These are phyloP conservation scores for Limonium bicolor DNA, from an alignment of 148 eudicot genomes.

Conservation along the genomic window DNA sequence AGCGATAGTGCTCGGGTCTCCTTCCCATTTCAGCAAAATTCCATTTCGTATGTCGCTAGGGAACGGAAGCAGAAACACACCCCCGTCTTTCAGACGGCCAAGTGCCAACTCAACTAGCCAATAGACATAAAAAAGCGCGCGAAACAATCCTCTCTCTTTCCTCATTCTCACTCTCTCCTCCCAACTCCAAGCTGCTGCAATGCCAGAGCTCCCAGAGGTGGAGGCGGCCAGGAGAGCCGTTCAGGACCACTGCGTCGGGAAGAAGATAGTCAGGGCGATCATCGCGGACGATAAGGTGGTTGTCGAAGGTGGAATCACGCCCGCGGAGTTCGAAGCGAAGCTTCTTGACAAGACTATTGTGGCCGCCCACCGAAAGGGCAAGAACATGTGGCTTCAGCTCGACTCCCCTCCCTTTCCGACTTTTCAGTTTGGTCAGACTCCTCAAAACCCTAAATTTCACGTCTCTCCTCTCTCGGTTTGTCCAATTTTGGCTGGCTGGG, in stretches of 20 bases:
- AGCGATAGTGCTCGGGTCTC: no score
- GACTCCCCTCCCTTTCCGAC: conserved; percentile 94
- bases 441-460: conserved; percentile 18
- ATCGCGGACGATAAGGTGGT: conserved; percentile 72
- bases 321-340: conserved; percentile 46
- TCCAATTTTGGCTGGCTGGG: no score
- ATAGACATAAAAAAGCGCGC: conserved; percentile 36
- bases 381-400: conserved; percentile 86
- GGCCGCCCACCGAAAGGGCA: conserved; percentile 77
- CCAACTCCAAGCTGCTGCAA: conserved; percentile 11
- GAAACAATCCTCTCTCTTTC: conserved; percentile 5
- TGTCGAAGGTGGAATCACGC: conserved; percentile 60
- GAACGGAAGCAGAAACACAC: background rate
- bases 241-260: conserved; percentile 56
- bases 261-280: conserved; percentile 43
- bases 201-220: conserved; percentile 97
- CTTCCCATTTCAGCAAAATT: no score
- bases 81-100: background rate
- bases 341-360: conserved; percentile 67
- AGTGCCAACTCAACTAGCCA: background rate
- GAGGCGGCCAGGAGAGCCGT: conserved; percentile 88
- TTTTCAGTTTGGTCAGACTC: conserved; percentile 69
- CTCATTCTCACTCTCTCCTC: background rate
- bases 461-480: background rate
- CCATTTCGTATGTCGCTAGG: no score